Percentiles rank a stretch among this genome's conserved stretches.
Conservation (phyloP, 1,284 basidiomycete genomes). For the Lentinus polychrous region DNA sequence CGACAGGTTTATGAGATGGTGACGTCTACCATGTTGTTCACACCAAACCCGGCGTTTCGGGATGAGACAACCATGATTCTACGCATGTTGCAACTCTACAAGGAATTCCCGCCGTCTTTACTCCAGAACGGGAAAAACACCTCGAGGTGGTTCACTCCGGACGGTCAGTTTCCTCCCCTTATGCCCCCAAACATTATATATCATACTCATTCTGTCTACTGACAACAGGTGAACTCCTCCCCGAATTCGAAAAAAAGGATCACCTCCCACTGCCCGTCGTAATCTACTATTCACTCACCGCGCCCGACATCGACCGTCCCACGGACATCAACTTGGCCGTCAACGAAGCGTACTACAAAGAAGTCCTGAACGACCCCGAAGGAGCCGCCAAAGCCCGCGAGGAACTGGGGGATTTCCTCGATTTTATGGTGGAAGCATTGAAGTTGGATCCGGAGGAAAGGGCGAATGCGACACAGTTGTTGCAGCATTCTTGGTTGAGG, state of each 20-base stretch:
- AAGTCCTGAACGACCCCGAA: too few relatives aligned
- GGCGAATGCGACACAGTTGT: constrained; percentile 5
- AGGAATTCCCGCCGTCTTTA: too few relatives aligned
- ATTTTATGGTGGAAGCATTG: constrained; percentile 7
- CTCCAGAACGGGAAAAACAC: too few relatives aligned
- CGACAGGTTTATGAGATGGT: constrained; percentile 8
- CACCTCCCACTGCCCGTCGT: constrained; percentile 1
- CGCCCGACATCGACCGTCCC: background rate
- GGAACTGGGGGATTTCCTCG: background rate
- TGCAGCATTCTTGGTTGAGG: constrained; percentile 6
- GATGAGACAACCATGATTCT: background rate
- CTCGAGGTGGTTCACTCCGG: too few relatives aligned
- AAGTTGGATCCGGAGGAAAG: constrained; percentile 6
- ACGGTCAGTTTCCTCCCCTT: too few relatives aligned
- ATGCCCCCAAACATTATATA: too few relatives aligned
- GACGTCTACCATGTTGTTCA: constrained; percentile 2
- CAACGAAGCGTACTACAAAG: background rate
- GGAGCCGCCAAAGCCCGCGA: background rate
- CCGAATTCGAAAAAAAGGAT: background rate
- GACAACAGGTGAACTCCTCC: too few relatives aligned
- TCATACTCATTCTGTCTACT: too few relatives aligned
- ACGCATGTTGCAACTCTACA: too few relatives aligned
- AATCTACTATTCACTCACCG: background rate
- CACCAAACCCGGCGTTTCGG: constrained; percentile 2
- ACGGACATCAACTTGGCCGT: background rate